Base-by-base conservation (phyloP, 768 basidiomycete species). In the Mycena haematopus region DNA sequence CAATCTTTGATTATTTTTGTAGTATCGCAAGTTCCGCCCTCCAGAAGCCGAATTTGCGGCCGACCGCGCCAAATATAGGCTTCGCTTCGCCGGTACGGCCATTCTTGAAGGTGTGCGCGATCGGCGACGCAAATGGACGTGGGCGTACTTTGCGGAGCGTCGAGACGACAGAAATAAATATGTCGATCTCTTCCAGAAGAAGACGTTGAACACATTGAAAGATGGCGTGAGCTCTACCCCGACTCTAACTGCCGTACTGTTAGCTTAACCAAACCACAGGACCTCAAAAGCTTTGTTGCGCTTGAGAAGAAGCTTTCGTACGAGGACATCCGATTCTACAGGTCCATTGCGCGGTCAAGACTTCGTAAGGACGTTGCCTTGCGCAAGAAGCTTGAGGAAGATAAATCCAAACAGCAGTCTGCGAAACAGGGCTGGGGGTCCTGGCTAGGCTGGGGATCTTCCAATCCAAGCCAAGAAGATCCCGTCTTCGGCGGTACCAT, bases 291-390 rank as follows among this genome's bases (percentile, higher is more conserved):
- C 8, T 77, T 96, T 31, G 84, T 88, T 49, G 79, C 75, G 0
- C 77, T 99, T 58, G 97, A 99, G 74, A 79, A 74, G 66, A 94
- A 93, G 72, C 81, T 99, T 29, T 83, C 88, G 0, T 99, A 98
- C 68, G 94, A 96, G 74, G 97, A 99, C 70, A 89, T 99, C 53
- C 89, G 96, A 4, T 97, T 98, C 77, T 99, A 99, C 77, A 88
- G 97, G 33, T 98, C 95, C 4, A 93, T 99, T 63, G 93, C 95
- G 0, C 88, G 93, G 27, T 94, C 94, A 2, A 87, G 87, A 66
- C 80, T 96, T 17, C 87, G 90, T 68, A 95, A 98, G 73, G 95
- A 99, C 69, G 81, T 86, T 22, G 92, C 87, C 2, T 77, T 89
- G 36, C 84, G 84, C 68, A 88, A 87, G 69, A 75, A 83, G 42